phyloP scores from a whole-genome alignment of 129 eudicot species.

The Centrapalus pauciflorus region DNA sequence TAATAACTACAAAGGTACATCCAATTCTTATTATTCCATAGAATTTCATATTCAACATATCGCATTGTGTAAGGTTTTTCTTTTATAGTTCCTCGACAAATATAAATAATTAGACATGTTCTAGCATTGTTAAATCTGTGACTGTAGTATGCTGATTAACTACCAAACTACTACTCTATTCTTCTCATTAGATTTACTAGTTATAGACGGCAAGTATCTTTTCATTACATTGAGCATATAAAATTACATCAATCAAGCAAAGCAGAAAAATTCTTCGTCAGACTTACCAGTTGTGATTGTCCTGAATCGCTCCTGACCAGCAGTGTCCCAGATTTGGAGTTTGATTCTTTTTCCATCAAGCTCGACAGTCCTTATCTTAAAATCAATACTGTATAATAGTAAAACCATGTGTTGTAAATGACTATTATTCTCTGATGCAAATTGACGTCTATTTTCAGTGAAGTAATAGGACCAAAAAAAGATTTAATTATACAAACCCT shows the following conservation, averaged over 20 bases:
- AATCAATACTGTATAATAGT: conserved; percentile 52
- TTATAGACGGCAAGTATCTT: background rate
- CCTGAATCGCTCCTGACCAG: conserved; percentile 85
- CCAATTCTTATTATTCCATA: background rate
- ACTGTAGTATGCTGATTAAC: background rate
- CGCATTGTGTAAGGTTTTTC: background rate
- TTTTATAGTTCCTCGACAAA: background rate
- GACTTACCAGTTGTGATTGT: conserved; percentile 76
- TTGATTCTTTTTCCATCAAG: conserved; percentile 78
- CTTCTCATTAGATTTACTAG: background rate
- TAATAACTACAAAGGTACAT: background rate
- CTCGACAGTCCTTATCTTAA: conserved; percentile 80
- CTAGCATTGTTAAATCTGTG: background rate
- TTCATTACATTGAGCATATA: background rate
- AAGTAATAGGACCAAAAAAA: background rate
- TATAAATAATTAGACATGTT: background rate
- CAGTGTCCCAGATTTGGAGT: conserved; percentile 90
- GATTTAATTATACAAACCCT: conserved; percentile 43
- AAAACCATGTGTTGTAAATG: background rate
- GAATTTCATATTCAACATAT: background rate
- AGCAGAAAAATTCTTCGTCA: background rate
- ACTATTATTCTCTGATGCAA: background rate
- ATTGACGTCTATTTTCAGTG: background rate
- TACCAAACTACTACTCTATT: background rate
- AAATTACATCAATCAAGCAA: background rate